These are phyloP conservation scores for Pinus taeda DNA, from an alignment of 75 land plant species.

Conservation along the genomic window DNA sequence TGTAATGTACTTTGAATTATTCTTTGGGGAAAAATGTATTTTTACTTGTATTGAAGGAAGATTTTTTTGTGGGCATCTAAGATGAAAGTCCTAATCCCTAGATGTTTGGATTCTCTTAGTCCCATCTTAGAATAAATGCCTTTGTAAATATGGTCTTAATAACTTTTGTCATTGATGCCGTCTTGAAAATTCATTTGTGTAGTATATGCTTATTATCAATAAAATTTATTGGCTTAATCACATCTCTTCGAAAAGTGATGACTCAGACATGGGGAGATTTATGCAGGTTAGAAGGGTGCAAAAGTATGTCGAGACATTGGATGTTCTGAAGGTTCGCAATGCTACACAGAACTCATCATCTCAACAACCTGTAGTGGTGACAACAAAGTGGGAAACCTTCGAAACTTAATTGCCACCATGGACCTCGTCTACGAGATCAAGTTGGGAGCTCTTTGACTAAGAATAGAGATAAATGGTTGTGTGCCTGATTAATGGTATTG, in stretches of 20 bases:
- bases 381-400: constrained; percentile 65
- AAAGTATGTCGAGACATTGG: constrained; percentile 69
- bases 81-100: no score
- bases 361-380: constrained; percentile 28
- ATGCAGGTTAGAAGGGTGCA: constrained; percentile 76
- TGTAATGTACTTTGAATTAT: not conserved
- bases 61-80: not conserved
- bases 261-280: not conserved
- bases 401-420: constrained; percentile 19
- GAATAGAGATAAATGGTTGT: not conserved
- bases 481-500: not conserved
- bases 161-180: not conserved
- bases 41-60: not conserved
- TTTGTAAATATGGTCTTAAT: not conserved
- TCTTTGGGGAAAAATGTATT: not conserved
- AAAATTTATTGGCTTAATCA: not conserved
- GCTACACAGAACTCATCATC: constrained; percentile 14
- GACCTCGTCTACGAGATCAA: constrained; percentile 6
- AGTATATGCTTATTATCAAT: not conserved
- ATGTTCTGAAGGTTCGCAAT: constrained; percentile 54
- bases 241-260: not conserved
- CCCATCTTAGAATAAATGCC: no score
- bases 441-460: constrained; percentile 7
- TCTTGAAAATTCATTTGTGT: not conserved
- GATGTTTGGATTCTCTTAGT: no score